These are phyloP conservation scores for Hyphopichia burtonii DNA, from an alignment of 1,139 yeast species.

Conservation along the genomic window DNA sequence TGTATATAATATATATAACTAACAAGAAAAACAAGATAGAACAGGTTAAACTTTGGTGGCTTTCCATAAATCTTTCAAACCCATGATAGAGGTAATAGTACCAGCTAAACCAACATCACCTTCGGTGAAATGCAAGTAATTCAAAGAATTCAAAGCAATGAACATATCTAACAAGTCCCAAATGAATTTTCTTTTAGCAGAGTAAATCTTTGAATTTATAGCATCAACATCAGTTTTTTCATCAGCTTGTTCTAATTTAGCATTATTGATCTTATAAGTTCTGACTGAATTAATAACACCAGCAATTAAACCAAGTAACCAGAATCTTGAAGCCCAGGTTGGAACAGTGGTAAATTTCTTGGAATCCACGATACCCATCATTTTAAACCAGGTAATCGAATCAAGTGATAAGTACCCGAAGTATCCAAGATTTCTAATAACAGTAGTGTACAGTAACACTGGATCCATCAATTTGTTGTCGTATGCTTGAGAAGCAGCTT, in stretches of 20 bases:
- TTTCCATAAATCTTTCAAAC: slow-evolving; percentile 72
- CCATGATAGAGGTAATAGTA: slow-evolving; percentile 74
- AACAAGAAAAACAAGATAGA: background rate
- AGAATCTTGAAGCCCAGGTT: slow-evolving; percentile 59
- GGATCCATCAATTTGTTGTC: slow-evolving; percentile 75
- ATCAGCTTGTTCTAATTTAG: slow-evolving; percentile 22
- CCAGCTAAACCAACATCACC: slow-evolving; percentile 88
- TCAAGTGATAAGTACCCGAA: slow-evolving; percentile 77
- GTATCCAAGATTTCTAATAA: slow-evolving; percentile 69
- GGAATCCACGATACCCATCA: slow-evolving; percentile 41
- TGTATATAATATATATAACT: too few relatives aligned
- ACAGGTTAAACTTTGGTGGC: slow-evolving; percentile 14
- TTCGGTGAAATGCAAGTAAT: slow-evolving; percentile 63
- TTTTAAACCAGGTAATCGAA: slow-evolving; percentile 66
- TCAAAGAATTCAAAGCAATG: slow-evolving; percentile 72
- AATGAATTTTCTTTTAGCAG: slow-evolving; percentile 61
- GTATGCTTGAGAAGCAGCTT: slow-evolving; percentile 64
- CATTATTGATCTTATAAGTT: slow-evolving; percentile 24
- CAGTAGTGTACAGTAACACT: slow-evolving; percentile 54
- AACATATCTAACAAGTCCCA: slow-evolving; percentile 80
- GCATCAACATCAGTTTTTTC: slow-evolving; percentile 35
- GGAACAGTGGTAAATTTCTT: slow-evolving; percentile 35
- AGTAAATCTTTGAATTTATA: slow-evolving; percentile 31
- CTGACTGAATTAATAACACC: slow-evolving; percentile 61
- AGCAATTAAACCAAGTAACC: slow-evolving; percentile 73